Conservation (phyloP, 2,329 filamentous ascomycete genomes). For the Bretziella fagacearum region DNA sequence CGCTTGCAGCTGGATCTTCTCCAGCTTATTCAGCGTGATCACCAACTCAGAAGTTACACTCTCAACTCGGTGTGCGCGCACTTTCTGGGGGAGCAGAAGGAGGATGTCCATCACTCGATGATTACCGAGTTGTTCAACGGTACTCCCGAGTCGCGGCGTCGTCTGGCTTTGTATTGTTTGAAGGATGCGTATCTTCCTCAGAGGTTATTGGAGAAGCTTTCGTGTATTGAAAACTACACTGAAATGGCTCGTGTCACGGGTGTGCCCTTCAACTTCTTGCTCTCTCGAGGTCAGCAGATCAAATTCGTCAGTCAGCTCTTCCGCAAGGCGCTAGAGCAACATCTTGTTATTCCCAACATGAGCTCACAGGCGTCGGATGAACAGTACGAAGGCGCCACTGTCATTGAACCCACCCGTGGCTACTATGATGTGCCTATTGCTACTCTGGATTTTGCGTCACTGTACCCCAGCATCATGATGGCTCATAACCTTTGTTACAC, state of each 20-base stretch:
- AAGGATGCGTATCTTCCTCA: conserved; percentile 96
- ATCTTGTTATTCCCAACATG: conserved; percentile 83
- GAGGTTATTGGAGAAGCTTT: conserved; percentile 88
- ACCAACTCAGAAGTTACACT: conserved; percentile 91
- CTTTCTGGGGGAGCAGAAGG: conserved; percentile 92
- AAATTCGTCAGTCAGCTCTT: conserved; percentile 97
- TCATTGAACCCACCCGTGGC: conserved; percentile 84
- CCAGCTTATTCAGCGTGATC: conserved; percentile 86
- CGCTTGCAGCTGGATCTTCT: conserved; percentile 82
- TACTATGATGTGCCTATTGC: conserved; percentile 94
- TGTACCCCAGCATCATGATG: conserved; percentile 98
- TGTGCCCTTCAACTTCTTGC: conserved; percentile 87
- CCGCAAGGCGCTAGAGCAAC: conserved; percentile 82
- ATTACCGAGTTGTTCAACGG: conserved; percentile 97
- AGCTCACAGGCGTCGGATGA: conserved; percentile 56
- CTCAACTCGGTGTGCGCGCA: conserved; percentile 91
- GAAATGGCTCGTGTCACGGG: conserved; percentile 99
- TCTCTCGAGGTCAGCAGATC: conserved; percentile 86
- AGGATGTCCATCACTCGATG: conserved; percentile 98
- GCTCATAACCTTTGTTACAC: conserved; percentile 98
- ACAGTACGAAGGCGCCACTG: conserved; percentile 86
- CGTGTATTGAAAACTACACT: conserved; percentile 96
- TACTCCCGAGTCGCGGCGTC: conserved; percentile 76
- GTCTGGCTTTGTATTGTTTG: conserved; percentile 85
- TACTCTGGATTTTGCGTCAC: conserved; percentile 93